Evolutionary conservation across 2,329 filamentous ascomycete genomes (phyloP).

Genomic region (Scedosporium aurantiacum): DNA sequence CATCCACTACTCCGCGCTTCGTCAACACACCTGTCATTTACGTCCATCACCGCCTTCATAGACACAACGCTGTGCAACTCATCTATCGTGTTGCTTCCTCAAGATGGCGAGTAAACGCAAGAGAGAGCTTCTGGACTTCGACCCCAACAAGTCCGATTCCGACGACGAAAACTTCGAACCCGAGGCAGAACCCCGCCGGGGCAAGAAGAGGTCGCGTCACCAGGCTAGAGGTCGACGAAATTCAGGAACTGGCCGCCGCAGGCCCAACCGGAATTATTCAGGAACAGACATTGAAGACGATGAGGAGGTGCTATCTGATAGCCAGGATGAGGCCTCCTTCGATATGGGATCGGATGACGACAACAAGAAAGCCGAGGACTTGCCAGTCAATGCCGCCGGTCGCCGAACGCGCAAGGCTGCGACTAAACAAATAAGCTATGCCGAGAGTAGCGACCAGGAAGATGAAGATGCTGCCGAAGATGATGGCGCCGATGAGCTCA

Average conservation of each 20-base stretch:
- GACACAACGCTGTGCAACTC: background rate
- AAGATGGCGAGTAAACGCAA: slow-evolving; percentile 37
- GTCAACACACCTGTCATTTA: background rate
- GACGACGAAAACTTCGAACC: slow-evolving; percentile 58
- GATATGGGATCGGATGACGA: slow-evolving; percentile 28
- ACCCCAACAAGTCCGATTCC: slow-evolving; percentile 56
- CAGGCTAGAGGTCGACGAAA: slow-evolving; percentile 26
- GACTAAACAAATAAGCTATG: slow-evolving; percentile 33
- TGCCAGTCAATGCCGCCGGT: slow-evolving; percentile 34
- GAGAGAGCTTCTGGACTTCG: slow-evolving; percentile 46
- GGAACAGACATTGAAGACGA: slow-evolving; percentile 55
- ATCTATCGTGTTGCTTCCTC: background rate
- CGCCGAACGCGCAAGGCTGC: slow-evolving; percentile 37
- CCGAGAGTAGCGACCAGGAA: slow-evolving; percentile 33
- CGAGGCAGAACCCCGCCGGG: slow-evolving; percentile 28
- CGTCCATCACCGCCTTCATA: background rate
- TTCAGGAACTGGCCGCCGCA: slow-evolving; percentile 22
- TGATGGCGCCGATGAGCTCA: slow-evolving; percentile 16
- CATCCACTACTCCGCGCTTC: background rate
- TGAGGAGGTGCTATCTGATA: slow-evolving; percentile 30
- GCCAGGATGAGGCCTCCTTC: slow-evolving; percentile 43
- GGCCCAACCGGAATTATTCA: slow-evolving; percentile 31
- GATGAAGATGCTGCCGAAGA: slow-evolving; percentile 18
- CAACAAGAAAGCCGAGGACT: slow-evolving; percentile 27
- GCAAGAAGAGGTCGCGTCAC: slow-evolving; percentile 23